phyloP scores from a whole-genome alignment of 1,284 basidiomycete species.

The Bondarzewia mesenterica region DNA sequence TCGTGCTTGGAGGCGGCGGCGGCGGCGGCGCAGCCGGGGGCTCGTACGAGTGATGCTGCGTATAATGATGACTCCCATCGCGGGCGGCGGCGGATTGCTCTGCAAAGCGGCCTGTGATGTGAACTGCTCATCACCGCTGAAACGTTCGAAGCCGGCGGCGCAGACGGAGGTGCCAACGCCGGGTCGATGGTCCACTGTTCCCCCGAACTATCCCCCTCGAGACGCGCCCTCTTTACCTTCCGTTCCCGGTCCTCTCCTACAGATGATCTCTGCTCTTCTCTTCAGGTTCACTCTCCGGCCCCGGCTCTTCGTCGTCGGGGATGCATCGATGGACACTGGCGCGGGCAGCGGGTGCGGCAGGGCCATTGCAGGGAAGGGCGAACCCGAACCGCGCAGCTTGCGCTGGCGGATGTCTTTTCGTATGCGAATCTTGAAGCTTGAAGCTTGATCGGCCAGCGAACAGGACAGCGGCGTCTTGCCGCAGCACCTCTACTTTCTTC shows the following conservation, averaged over 20 bases:
- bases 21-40: too few species aligned
- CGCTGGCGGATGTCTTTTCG: conserved; percentile 81
- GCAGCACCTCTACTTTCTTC: too few species aligned
- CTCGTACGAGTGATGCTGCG: not conserved
- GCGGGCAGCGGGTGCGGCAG: conserved; percentile 17
- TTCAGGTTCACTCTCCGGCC: conserved; percentile 9
- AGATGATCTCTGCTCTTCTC: conserved; percentile 14
- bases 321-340: conserved; percentile 30
- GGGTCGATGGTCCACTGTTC: conserved; percentile 15
- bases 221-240: conserved; percentile 28
- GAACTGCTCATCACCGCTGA: not conserved
- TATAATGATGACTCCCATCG: not conserved
- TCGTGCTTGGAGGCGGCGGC: too few species aligned
- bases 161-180: conserved; percentile 8
- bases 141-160: not conserved
- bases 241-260: conserved; percentile 17
- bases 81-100: conserved; percentile 3
- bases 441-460: conserved; percentile 84
- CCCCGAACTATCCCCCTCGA: conserved; percentile 24
- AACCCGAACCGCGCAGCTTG: conserved; percentile 30
- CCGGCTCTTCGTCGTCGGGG: conserved; percentile 18
- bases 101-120: conserved; percentile 7
- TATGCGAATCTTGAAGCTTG: conserved; percentile 89
- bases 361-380: conserved; percentile 9
- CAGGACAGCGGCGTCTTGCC: too few species aligned